Conservation (phyloP, 1,284 basidiomycete species). For the Pterulicium gracile region DNA sequence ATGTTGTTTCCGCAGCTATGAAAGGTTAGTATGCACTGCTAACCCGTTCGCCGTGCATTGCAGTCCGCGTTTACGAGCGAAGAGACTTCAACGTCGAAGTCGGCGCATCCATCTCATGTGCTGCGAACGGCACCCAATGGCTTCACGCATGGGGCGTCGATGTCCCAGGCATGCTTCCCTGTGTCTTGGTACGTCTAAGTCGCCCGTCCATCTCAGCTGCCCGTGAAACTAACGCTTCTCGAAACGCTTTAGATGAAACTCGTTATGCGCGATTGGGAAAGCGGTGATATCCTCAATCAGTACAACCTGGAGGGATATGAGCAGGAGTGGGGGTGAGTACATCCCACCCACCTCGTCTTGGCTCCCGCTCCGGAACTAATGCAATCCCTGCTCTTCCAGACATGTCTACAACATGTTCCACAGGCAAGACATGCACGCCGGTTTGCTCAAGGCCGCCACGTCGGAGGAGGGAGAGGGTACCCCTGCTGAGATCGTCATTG, state of each 20-base stretch:
- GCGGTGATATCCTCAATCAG: constrained; percentile 17
- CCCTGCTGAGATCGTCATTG: constrained; percentile 6
- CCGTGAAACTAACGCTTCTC: too few relatives aligned
- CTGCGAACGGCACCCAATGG: constrained; percentile 24
- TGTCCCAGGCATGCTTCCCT: constrained; percentile 20
- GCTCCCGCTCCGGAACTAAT: too few relatives aligned
- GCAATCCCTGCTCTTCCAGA: neutral
- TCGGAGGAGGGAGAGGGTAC: constrained; percentile 7
- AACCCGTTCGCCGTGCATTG: neutral
- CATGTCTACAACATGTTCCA: constrained; percentile 9
- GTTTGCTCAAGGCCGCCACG: constrained; percentile 7
- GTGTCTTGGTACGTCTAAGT: constrained; percentile 13
- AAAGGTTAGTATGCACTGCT: neutral
- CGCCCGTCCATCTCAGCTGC: neutral
- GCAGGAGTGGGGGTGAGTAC: constrained; percentile 17
- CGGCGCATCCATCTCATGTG: constrained; percentile 23
- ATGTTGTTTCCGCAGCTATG: constrained; percentile 8
- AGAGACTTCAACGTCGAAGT: constrained; percentile 21
- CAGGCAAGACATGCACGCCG: constrained; percentile 7
- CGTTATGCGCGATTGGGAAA: constrained; percentile 21
- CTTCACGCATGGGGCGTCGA: constrained; percentile 22
- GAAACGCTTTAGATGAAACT: constrained; percentile 17
- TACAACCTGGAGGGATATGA: constrained; percentile 22
- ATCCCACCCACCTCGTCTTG: too few relatives aligned
- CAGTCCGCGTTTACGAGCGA: constrained; percentile 19